A percentile compares a stretch with the other conserved stretches of the same genome.
These are phyloP conservation scores for Podospora didyma DNA, from an alignment of 495 filamentous ascomycete species.

Conservation along the genomic window DNA sequence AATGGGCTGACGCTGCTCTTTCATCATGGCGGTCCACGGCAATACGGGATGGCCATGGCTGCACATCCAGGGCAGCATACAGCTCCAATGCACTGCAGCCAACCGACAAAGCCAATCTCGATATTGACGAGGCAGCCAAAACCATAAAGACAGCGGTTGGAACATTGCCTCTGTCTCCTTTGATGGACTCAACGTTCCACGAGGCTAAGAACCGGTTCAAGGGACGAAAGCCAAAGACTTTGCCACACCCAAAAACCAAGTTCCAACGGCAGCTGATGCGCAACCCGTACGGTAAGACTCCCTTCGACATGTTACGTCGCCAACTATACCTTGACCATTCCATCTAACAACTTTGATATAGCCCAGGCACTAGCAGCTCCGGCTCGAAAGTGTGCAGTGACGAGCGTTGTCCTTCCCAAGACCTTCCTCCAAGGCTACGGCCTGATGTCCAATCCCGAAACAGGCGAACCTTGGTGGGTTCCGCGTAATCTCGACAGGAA, in stretches of 20 bases:
- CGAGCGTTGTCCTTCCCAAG: slow-evolving; percentile 52
- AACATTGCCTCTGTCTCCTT: slow-evolving; percentile 43
- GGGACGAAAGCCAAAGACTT: slow-evolving; percentile 13
- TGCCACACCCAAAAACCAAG: slow-evolving; percentile 27
- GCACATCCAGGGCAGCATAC: background rate
- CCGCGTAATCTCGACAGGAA: slow-evolving; percentile 44
- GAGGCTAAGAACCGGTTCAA: slow-evolving; percentile 28
- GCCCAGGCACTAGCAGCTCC: slow-evolving; percentile 63
- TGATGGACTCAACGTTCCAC: slow-evolving; percentile 47
- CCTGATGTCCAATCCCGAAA: slow-evolving; percentile 53
- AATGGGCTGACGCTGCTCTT: background rate
- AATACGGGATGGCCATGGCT: background rate
- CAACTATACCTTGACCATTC: slow-evolving; percentile 8
- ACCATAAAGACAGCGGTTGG: slow-evolving; percentile 37
- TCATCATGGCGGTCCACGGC: background rate
- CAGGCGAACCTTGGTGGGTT: slow-evolving; percentile 53
- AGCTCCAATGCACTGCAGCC: background rate
- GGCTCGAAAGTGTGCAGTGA: slow-evolving; percentile 57
- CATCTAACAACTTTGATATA: slow-evolving; percentile 20
- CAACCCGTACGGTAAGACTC: slow-evolving; percentile 56
- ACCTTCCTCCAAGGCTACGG: slow-evolving; percentile 62
- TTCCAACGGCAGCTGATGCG: slow-evolving; percentile 50
- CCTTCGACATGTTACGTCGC: background rate
- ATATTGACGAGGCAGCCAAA: slow-evolving; percentile 29
- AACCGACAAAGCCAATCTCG: background rate